These are phyloP conservation scores for Penicillium brasilianum DNA, from an alignment of 2,329 filamentous ascomycete species.

Conservation along the genomic window DNA sequence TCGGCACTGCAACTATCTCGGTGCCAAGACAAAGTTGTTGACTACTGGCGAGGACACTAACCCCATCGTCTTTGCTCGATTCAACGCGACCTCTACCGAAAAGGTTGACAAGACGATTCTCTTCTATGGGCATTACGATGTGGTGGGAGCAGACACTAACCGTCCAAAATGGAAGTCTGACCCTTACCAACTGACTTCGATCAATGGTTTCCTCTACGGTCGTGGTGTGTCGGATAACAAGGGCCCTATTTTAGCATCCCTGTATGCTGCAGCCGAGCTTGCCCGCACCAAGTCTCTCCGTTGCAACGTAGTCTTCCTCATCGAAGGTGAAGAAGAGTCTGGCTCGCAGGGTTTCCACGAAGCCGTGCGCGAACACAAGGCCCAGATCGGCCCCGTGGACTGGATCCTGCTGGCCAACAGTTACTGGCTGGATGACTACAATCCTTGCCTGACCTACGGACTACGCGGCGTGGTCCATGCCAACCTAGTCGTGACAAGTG, in stretches of 20 bases:
- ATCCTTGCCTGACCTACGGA: conserved; percentile 93
- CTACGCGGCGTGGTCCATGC: conserved; percentile 92
- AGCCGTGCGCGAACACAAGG: conserved; percentile 78
- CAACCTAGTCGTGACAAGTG: conserved; percentile 84
- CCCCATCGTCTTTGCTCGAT: conserved; percentile 90
- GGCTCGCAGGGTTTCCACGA: conserved; percentile 90
- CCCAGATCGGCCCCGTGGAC: conserved; percentile 85
- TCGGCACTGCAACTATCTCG: conserved; percentile 87
- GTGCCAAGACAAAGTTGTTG: conserved; percentile 88
- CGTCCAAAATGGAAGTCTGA: conserved; percentile 83
- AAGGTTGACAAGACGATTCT: conserved; percentile 80
- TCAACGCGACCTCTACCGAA: conserved; percentile 72
- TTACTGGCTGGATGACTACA: conserved; percentile 97
- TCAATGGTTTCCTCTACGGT: conserved; percentile 92
- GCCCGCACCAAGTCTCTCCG: conserved; percentile 81
- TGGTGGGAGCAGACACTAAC: conserved; percentile 85
- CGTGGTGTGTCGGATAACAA: conserved; percentile 98
- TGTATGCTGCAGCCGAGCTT: conserved; percentile 91
- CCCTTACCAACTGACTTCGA: conserved; percentile 85
- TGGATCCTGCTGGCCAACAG: conserved; percentile 96
- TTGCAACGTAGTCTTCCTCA: conserved; percentile 89
- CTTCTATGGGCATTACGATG: conserved; percentile 98
- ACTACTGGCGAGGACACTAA: conserved; percentile 80
- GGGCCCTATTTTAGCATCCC: conserved; percentile 88
- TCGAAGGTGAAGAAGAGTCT: conserved; percentile 96